These are phyloP conservation scores for Ogataea trehalophila DNA, from an alignment of 805 yeast genomes.

Conservation along the genomic window DNA sequence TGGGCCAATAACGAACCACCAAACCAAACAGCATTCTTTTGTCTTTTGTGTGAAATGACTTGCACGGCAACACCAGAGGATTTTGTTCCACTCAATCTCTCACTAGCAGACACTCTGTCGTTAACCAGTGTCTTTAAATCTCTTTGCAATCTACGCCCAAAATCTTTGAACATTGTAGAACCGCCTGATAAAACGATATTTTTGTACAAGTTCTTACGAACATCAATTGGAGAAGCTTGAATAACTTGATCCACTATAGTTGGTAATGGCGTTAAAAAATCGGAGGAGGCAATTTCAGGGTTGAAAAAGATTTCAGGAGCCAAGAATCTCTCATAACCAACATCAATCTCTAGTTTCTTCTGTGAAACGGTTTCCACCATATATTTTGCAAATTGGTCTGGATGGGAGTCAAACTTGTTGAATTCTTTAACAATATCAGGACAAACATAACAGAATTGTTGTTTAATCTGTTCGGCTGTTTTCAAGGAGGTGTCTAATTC, in stretches of 20 bases:
- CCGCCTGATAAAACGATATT: constrained; percentile 97
- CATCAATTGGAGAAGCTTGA: constrained; percentile 95
- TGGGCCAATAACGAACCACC: constrained; percentile 97
- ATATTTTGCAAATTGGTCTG: constrained; percentile 90
- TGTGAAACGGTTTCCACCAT: constrained; percentile 73
- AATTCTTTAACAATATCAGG: constrained; percentile 98
- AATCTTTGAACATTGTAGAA: constrained; percentile 97
- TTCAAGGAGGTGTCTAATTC: constrained; percentile 89
- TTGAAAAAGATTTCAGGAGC: constrained; percentile 99
- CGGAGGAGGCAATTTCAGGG: constrained; percentile 95
- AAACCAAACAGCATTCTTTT: constrained; percentile 98
- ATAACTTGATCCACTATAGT: constrained; percentile 93
- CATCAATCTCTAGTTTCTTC: constrained; percentile 73
- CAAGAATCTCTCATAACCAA: constrained; percentile 94
- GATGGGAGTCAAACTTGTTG: constrained; percentile 88
- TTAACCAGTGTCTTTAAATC: constrained; percentile 85
- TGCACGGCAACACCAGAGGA: constrained; percentile 95
- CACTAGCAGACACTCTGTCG: constrained; percentile 80
- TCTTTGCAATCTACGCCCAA: constrained; percentile 95
- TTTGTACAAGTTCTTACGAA: constrained; percentile 91
- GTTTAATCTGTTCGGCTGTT: constrained; percentile 96
- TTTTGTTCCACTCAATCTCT: constrained; percentile 65
- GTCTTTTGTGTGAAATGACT: constrained; percentile 95
- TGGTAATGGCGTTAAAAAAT: constrained; percentile 93
- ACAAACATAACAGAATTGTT: constrained; percentile 93